phyloP scores from a whole-genome alignment of 1,284 basidiomycete species.

The Apiotrichum porosum region DNA sequence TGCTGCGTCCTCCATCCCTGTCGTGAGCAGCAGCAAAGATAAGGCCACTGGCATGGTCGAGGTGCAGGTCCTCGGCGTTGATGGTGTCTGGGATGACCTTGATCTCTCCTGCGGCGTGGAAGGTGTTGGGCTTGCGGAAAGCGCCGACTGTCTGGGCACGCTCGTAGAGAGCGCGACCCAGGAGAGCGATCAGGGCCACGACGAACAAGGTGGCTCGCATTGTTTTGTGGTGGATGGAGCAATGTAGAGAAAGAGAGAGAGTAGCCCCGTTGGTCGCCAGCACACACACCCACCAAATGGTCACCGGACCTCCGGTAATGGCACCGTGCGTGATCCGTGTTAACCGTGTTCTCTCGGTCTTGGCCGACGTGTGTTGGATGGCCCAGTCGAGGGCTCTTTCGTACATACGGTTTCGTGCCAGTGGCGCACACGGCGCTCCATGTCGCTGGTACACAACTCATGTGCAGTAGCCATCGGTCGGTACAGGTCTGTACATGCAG shows the following conservation, averaged over 20 bases:
- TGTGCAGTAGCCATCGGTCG: no score
- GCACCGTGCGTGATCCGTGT: no score
- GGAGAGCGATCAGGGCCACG: conserved; percentile 3
- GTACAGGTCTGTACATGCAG: no score
- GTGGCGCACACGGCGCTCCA: no score
- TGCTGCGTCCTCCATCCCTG: conserved; percentile 19
- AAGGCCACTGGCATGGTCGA: conserved; percentile 2
- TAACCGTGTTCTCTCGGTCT: no score
- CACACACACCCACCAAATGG: no score
- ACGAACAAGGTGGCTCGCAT: conserved; percentile 4
- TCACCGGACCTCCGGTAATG: no score
- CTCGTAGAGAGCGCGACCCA: conserved; percentile 7
- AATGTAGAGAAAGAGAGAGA: not conserved
- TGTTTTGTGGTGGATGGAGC: not conserved
- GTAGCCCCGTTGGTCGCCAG: no score
- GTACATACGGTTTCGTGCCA: no score
- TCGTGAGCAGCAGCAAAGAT: conserved; percentile 13
- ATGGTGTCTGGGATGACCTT: conserved; percentile 8
- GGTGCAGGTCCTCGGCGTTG: conserved; percentile 19
- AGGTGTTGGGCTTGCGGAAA: conserved; percentile 1
- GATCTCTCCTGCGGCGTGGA: conserved; percentile 1
- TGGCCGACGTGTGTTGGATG: no score
- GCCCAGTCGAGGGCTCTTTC: no score
- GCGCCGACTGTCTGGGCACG: conserved; percentile 9
- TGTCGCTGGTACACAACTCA: no score